These are phyloP conservation scores for Nitzschia sp. DNA, from an alignment of 108 stramenopile genomes.

Conservation along the genomic window DNA sequence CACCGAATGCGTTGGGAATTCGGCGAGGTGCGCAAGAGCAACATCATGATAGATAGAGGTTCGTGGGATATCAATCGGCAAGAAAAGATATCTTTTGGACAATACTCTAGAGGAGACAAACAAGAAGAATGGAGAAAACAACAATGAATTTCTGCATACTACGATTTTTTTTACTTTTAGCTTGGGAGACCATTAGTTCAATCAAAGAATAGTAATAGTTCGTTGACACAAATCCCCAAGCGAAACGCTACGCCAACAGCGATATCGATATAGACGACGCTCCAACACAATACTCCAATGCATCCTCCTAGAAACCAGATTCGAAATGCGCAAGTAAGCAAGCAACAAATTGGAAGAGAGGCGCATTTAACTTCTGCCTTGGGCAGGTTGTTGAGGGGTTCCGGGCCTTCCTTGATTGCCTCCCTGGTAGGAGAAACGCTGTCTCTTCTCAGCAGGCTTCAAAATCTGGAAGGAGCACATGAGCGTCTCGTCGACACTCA, in stretches of 20 bases:
- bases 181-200: conserved; percentile 6
- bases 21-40: no score
- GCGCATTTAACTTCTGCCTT: conserved; percentile 20
- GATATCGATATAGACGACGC: background rate
- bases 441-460: conserved; percentile 99
- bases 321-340: background rate
- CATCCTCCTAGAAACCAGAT: background rate
- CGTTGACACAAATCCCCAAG: conserved; percentile 4
- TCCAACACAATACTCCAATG: background rate
- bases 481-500: conserved; percentile 99
- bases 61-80: no score
- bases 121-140: background rate
- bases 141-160: background rate
- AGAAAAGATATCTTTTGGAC: no score
- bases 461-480: conserved; percentile 99
- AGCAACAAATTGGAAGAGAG: conserved; percentile 18
- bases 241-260: background rate
- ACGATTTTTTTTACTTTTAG: conserved; percentile 10
- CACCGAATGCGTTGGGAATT: no score
- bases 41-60: no score
- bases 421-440: conserved; percentile 89
- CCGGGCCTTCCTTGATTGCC: conserved; percentile 23
- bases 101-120: background rate
- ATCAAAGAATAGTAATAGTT: background rate
- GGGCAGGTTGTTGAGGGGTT: conserved; percentile 25